These are phyloP conservation scores for Candida ipomoeae DNA, from an alignment of 805 yeast species.

Conservation along the genomic window DNA sequence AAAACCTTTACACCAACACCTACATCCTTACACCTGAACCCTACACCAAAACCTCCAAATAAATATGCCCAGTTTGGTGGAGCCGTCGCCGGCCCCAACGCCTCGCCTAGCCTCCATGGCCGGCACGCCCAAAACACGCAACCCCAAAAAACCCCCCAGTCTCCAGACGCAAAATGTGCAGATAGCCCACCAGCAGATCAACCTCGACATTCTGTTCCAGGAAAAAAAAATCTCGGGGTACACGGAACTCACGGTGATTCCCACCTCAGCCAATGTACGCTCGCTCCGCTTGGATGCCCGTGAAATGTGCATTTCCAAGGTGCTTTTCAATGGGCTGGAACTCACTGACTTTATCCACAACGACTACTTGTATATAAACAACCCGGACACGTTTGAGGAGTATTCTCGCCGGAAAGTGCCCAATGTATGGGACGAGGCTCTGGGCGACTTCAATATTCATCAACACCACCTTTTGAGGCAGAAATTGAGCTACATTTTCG, in stretches of 20 bases:
- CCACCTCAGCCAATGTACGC: conserved; percentile 56
- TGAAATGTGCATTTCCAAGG: conserved; percentile 60
- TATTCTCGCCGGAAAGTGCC: conserved; percentile 22
- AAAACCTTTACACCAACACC: not conserved
- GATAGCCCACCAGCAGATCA: conserved; percentile 80
- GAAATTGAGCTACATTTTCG: conserved; percentile 49
- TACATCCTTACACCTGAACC: not conserved
- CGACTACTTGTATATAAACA: conserved; percentile 47
- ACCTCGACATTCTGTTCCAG: conserved; percentile 75
- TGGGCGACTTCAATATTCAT: conserved; percentile 37
- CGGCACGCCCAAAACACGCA: conserved; percentile 15
- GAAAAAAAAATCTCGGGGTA: conserved; percentile 57
- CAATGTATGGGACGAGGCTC: conserved; percentile 41
- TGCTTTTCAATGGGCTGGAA: conserved; percentile 55
- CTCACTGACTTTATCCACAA: conserved; percentile 51
- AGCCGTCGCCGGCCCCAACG: conserved; percentile 16
- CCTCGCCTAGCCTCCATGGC: conserved; percentile 11
- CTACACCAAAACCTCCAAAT: not conserved
- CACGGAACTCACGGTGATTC: conserved; percentile 80
- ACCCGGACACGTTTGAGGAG: conserved; percentile 27
- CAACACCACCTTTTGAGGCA: conserved; percentile 60
- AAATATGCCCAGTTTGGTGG: conserved; percentile 1
- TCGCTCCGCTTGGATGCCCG: conserved; percentile 74
- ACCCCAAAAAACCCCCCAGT: conserved; percentile 5
- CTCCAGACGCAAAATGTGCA: conserved; percentile 49